phyloP scores from a whole-genome alignment of 2,329 filamentous ascomycete species.

The Talaromyces sp. region DNA sequence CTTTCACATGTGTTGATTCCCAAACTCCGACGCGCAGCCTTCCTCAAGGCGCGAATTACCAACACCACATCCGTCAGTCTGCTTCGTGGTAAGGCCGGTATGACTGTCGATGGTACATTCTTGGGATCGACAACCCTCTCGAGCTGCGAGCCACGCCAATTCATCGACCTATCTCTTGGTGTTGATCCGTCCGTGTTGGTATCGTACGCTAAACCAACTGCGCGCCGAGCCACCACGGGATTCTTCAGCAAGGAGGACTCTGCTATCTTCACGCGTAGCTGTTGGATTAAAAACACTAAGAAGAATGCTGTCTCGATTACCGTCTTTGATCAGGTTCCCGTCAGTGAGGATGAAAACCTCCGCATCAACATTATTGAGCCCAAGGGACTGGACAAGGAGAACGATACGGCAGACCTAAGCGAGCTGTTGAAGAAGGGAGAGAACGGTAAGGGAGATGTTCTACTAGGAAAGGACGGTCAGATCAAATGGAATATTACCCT shows the following conservation, averaged over 20 bases:
- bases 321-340: conserved; percentile 33
- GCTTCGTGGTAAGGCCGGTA: conserved; percentile 14
- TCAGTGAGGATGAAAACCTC: conserved; percentile 32
- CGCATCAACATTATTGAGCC: conserved; percentile 29
- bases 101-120: conserved; percentile 23
- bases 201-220: conserved; percentile 29
- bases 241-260: conserved; percentile 33
- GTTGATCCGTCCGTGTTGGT: conserved; percentile 33
- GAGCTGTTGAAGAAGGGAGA: conserved; percentile 55
- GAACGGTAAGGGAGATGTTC: conserved; percentile 31
- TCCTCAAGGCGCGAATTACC: conserved; percentile 39
- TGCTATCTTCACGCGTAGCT: conserved; percentile 29
- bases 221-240: conserved; percentile 25
- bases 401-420: conserved; percentile 19
- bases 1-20: conserved; percentile 40
- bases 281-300: conserved; percentile 33
- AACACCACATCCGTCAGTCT: conserved; percentile 28
- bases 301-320: conserved; percentile 25
- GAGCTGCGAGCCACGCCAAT: conserved; percentile 26
- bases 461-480: conserved; percentile 16
- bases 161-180: conserved; percentile 31
- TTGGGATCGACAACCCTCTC: conserved; percentile 28
- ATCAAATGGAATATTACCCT: conserved; percentile 58
- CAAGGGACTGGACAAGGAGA: conserved; percentile 27
- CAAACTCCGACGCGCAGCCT: conserved; percentile 38